Evolutionary conservation across 2,329 filamentous ascomycete genomes (phyloP).

Genomic region (Talaromyces islandicus): DNA sequence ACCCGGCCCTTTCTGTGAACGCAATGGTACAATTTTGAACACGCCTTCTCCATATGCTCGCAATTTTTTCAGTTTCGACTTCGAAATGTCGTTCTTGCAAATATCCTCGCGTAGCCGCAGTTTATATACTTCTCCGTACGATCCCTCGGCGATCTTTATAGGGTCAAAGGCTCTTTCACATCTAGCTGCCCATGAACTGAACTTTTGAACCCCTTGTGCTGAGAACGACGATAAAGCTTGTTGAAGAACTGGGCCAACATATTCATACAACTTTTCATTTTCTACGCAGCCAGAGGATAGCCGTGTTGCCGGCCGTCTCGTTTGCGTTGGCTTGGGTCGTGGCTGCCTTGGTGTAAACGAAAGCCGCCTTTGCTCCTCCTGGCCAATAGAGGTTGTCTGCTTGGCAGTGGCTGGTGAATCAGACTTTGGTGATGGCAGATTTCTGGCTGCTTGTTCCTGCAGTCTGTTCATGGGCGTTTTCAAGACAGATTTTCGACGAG

Average conservation of each 20-base stretch:
- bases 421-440: background rate
- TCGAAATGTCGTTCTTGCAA: slow-evolving; percentile 28
- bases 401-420: background rate
- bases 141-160: slow-evolving; percentile 60
- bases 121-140: slow-evolving; percentile 61
- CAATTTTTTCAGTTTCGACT: slow-evolving; percentile 31
- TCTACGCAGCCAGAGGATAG: slow-evolving; percentile 28
- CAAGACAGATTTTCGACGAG: background rate
- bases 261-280: slow-evolving; percentile 27
- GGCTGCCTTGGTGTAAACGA: slow-evolving; percentile 12
- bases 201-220: slow-evolving; percentile 32
- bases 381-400: background rate
- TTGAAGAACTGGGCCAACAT: slow-evolving; percentile 31
- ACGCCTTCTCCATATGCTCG: slow-evolving; percentile 38
- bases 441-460: background rate
- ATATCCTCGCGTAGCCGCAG: slow-evolving; percentile 38
- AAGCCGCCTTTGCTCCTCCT: slow-evolving; percentile 2
- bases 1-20: slow-evolving; percentile 33
- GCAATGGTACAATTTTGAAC: slow-evolving; percentile 45
- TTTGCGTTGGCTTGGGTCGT: slow-evolving; percentile 5
- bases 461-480: background rate
- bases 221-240: slow-evolving; percentile 31
- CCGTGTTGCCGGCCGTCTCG: slow-evolving; percentile 15
- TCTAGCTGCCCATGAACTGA: slow-evolving; percentile 33
- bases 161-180: slow-evolving; percentile 39